These are phyloP conservation scores for Ananas comosus DNA, from an alignment of 176 grass and related monocot genomes.

Conservation along the genomic window DNA sequence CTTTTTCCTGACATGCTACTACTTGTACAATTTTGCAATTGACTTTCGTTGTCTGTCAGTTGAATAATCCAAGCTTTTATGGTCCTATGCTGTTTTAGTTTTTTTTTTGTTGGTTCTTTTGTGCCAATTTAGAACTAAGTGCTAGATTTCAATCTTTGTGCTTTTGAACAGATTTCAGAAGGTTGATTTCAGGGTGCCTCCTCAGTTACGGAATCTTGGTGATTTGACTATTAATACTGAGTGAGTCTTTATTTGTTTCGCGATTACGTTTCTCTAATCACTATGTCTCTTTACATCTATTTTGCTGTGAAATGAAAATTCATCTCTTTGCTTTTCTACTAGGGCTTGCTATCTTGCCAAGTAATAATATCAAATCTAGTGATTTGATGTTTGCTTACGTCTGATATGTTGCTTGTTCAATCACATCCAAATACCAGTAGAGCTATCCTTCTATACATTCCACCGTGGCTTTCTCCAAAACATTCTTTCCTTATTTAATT, in stretches of 20 bases:
- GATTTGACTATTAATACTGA: slow-evolving; percentile 22
- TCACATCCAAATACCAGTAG: not conserved
- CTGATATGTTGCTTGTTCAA: not conserved
- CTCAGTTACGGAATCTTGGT: slow-evolving; percentile 50
- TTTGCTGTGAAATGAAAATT: not conserved
- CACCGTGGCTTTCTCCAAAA: too few species aligned
- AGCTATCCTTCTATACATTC: too few species aligned
- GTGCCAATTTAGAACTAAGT: slow-evolving; percentile 7
- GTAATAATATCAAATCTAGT: too few species aligned
- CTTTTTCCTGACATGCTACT: too few species aligned
- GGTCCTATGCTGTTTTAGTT: not conserved
- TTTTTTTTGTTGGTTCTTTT: not conserved
- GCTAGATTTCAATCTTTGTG: slow-evolving; percentile 9
- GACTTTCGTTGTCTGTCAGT: too few species aligned
- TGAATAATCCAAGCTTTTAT: too few species aligned
- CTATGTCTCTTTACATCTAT: not conserved
- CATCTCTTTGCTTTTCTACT: not conserved
- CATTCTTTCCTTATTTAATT: too few species aligned
- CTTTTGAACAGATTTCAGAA: slow-evolving; percentile 65
- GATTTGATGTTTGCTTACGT: too few species aligned
- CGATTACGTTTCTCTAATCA: slow-evolving; percentile 5
- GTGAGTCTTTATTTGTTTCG: slow-evolving; percentile 42
- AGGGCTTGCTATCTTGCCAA: too few species aligned
- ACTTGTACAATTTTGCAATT: too few species aligned
- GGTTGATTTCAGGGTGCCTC: slow-evolving; percentile 83